Evolutionary conservation across 495 filamentous ascomycete species (phyloP).

Genomic region (Aspergillus cavernicola): DNA sequence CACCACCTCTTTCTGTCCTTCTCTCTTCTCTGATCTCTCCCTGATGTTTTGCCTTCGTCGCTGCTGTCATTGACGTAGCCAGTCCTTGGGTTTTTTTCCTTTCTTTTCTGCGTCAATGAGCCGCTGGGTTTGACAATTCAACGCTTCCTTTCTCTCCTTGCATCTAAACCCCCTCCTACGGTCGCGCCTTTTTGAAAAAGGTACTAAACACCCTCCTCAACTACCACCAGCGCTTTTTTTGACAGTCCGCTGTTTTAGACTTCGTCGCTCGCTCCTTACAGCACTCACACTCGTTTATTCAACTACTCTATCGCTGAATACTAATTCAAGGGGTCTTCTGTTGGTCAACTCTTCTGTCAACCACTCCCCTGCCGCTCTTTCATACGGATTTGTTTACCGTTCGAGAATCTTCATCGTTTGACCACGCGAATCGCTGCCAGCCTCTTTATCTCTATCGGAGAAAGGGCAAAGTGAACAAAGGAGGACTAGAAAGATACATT

Average conservation of each 20-base stretch:
- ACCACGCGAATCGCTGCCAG: slow-evolving; percentile 9
- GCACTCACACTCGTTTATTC: slow-evolving; percentile 30
- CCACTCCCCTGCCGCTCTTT: slow-evolving; percentile 40
- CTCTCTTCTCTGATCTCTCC: slow-evolving; percentile 8
- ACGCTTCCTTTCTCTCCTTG: slow-evolving; percentile 29
- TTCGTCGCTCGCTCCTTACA: slow-evolving; percentile 42
- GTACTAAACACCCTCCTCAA: slow-evolving; percentile 17
- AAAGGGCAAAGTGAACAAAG: slow-evolving; percentile 1
- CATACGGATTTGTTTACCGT: slow-evolving; percentile 17
- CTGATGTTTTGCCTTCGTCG: slow-evolving; percentile 30
- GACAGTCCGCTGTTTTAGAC: slow-evolving; percentile 19
- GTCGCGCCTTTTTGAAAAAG: slow-evolving; percentile 29
- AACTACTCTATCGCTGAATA: background rate
- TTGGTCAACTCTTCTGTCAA: slow-evolving; percentile 19
- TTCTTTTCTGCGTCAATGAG: slow-evolving; percentile 23
- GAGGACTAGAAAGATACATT: background rate
- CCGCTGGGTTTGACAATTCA: slow-evolving; percentile 31
- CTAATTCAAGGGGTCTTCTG: slow-evolving; percentile 25
- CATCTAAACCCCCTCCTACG: slow-evolving; percentile 28
- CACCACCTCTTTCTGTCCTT: background rate
- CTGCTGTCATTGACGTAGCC: slow-evolving; percentile 33
- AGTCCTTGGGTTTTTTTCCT: slow-evolving; percentile 9
- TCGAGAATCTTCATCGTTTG: slow-evolving; percentile 4
- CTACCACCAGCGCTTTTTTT: slow-evolving; percentile 13
- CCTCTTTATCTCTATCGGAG: slow-evolving; percentile 7